A percentile compares a stretch with the other conserved stretches of the same genome.
Conservation (phyloP, 441 rosid genomes). For the Populus hybrid region DNA sequence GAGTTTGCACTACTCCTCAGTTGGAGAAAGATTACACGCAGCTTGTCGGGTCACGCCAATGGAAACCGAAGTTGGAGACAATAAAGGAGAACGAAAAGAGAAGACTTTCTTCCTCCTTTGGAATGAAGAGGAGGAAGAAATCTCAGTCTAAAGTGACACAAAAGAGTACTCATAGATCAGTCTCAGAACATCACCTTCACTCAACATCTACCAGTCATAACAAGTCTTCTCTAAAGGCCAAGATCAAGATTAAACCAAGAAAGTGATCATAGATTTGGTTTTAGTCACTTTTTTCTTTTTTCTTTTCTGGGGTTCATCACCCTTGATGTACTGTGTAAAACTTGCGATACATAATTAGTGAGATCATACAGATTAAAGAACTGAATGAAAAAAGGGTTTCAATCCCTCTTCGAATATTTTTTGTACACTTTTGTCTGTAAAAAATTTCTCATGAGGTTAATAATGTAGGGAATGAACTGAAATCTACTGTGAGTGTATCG, state of each 20-base stretch:
- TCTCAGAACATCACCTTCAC: background rate
- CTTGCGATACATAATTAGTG: background rate
- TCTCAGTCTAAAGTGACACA: conserved; percentile 20
- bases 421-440: background rate
- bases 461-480: background rate
- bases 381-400: background rate
- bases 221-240: conserved; percentile 28
- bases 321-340: conserved; percentile 1
- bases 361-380: background rate
- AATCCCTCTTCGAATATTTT: background rate
- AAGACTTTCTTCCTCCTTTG: conserved; percentile 36
- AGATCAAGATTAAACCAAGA: conserved; percentile 34
- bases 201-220: background rate
- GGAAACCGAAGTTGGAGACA: conserved; percentile 89
- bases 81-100: conserved; percentile 54
- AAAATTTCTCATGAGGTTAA: background rate
- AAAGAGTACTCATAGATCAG: conserved; percentile 12
- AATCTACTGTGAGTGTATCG: background rate
- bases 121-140: conserved; percentile 46
- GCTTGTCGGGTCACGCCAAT: conserved; percentile 52
- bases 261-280: conserved; percentile 11
- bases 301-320: background rate
- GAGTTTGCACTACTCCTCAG: conserved; percentile 55
- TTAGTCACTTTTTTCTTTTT: background rate
- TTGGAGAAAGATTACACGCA: conserved; percentile 59